Conservation (phyloP, 2,329 filamentous ascomycete species). For the Aspergillus texensis region DNA sequence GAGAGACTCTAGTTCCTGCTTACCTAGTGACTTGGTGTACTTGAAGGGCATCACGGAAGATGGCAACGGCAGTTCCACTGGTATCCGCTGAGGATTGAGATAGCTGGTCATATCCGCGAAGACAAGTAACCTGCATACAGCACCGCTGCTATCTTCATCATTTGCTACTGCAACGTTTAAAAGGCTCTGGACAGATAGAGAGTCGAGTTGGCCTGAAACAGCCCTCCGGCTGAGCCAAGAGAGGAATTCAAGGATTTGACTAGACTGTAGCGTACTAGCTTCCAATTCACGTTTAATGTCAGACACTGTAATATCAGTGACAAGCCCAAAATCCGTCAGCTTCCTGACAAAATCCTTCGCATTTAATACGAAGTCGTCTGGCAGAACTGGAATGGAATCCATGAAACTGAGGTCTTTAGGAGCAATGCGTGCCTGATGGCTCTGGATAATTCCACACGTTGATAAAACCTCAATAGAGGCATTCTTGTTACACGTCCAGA, state of each 20-base stretch:
- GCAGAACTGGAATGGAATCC: slow-evolving; percentile 83
- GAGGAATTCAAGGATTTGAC: slow-evolving; percentile 80
- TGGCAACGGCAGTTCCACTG: slow-evolving; percentile 78
- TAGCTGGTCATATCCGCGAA: slow-evolving; percentile 76
- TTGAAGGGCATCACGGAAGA: slow-evolving; percentile 79
- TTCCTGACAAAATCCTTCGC: slow-evolving; percentile 75
- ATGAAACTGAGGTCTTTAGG: slow-evolving; percentile 76
- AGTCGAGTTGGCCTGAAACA: slow-evolving; percentile 71
- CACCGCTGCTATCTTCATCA: slow-evolving; percentile 59
- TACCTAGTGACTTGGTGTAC: slow-evolving; percentile 72
- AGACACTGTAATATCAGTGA: slow-evolving; percentile 82
- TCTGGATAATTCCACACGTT: slow-evolving; percentile 83
- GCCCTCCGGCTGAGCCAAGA: slow-evolving; percentile 79
- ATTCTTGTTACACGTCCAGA: slow-evolving; percentile 88
- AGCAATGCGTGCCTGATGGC: slow-evolving; percentile 76
- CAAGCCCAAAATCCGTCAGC: slow-evolving; percentile 78
- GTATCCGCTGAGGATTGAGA: slow-evolving; percentile 75
- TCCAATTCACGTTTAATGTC: slow-evolving; percentile 86
- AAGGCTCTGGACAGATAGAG: slow-evolving; percentile 66
- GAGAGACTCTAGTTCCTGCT: slow-evolving; percentile 72
- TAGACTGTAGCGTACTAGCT: slow-evolving; percentile 74
- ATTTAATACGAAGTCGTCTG: slow-evolving; percentile 70
- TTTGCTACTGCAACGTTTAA: slow-evolving; percentile 69
- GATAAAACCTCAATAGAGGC: slow-evolving; percentile 86
- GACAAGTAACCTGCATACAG: slow-evolving; percentile 71